A percentile compares a stretch with the other conserved stretches of the same genome.
These are phyloP conservation scores for Trichoderma atrobrunneum DNA, from an alignment of 2,329 filamentous ascomycete species.

Conservation along the genomic window DNA sequence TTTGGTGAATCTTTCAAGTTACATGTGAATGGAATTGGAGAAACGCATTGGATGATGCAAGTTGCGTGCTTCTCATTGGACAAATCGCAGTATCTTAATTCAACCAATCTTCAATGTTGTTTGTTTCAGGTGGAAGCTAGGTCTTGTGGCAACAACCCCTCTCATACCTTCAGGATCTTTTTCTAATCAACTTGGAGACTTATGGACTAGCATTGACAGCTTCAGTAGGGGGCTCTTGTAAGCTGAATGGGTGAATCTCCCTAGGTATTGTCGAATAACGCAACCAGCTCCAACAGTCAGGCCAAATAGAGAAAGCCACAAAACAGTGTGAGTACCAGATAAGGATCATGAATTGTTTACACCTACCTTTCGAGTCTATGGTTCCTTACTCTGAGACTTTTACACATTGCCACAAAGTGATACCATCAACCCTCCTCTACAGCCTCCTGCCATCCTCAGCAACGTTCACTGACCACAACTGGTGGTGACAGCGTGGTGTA, in stretches of 20 bases:
- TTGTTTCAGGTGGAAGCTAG: no score
- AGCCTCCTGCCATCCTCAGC: not conserved
- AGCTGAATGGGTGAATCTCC: not conserved
- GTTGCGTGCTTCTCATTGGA: not conserved
- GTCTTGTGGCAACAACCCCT: no score
- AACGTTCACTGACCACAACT: not conserved
- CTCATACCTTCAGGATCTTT: no score
- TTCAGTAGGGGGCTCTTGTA: no score
- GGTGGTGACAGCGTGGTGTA: not conserved
- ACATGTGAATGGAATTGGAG: not conserved
- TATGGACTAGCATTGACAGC: no score
- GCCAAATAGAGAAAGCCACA: not conserved
- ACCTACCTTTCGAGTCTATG: not conserved
- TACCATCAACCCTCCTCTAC: not conserved
- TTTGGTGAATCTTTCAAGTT: no score
- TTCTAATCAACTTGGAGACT: no score
- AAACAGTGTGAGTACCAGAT: not conserved
- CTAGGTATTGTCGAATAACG: not conserved
- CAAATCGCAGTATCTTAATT: not conserved
- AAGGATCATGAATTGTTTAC: not conserved
- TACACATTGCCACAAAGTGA: not conserved
- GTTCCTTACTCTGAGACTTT: not conserved
- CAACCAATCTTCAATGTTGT: no score
- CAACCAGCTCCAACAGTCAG: not conserved
- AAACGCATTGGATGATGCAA: not conserved